These are phyloP conservation scores for Takashimella koratensis DNA, from an alignment of 1,284 basidiomycete genomes.

Conservation along the genomic window DNA sequence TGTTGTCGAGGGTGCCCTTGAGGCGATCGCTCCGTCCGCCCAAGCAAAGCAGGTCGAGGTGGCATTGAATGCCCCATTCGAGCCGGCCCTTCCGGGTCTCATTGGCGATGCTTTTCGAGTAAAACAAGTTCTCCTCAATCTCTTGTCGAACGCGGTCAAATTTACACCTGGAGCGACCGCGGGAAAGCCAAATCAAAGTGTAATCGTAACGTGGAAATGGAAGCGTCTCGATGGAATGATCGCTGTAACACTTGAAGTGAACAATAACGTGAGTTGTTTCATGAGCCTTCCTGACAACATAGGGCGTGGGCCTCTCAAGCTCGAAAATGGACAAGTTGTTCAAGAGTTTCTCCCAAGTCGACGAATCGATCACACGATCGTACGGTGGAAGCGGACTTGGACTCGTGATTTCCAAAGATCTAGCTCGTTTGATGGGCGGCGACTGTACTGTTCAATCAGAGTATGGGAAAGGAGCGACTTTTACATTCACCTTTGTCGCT, in stretches of 20 bases:
- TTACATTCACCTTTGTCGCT: conserved; percentile 40
- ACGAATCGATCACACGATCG: conserved; percentile 40
- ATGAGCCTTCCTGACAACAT: neutral
- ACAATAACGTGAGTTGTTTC: neutral
- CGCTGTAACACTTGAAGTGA: conserved; percentile 9
- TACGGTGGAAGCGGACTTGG: conserved; percentile 43
- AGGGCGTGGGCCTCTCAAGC: conserved; percentile 35
- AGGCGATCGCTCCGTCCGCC: conserved; percentile 37
- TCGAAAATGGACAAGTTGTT: conserved; percentile 43
- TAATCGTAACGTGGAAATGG: conserved; percentile 31
- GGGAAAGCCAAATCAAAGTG: conserved; percentile 17
- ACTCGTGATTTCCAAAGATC: conserved; percentile 42
- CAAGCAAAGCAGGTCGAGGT: conserved; percentile 43
- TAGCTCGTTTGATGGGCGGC: conserved; percentile 42
- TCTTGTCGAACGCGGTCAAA: conserved; percentile 43
- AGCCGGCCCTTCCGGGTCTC: conserved; percentile 31
- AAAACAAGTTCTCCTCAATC: conserved; percentile 40
- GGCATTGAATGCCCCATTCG: conserved; percentile 29
- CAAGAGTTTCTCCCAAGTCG: conserved; percentile 45
- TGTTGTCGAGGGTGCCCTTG: conserved; percentile 38
- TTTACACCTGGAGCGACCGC: conserved; percentile 27
- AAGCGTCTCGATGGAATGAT: conserved; percentile 12
- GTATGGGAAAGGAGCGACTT: conserved; percentile 42
- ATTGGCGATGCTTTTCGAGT: conserved; percentile 43
- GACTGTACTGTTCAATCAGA: conserved; percentile 41